Conservation (phyloP, 2,329 filamentous ascomycete genomes). For the Talaromyces sp. region DNA sequence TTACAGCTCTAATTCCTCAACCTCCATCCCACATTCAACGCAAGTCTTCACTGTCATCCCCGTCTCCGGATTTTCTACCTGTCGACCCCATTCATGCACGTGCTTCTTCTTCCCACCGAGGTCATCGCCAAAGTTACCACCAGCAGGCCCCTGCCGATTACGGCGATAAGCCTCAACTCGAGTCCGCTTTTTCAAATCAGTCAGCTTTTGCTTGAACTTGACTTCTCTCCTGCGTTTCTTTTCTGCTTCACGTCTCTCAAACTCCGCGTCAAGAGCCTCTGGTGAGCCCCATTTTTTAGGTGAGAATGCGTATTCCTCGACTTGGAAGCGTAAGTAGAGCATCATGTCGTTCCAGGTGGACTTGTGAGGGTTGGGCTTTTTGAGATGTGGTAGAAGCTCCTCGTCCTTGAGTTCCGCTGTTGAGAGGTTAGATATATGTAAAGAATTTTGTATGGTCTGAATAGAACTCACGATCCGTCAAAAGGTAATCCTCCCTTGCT, state of each 20-base stretch:
- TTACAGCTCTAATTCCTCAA: constrained; percentile 63
- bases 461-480: constrained; percentile 73
- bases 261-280: constrained; percentile 83
- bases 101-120: constrained; percentile 68
- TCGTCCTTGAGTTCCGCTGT: constrained; percentile 84
- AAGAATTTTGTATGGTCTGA: background rate
- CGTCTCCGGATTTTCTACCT: constrained; percentile 57
- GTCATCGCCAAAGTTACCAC: constrained; percentile 69
- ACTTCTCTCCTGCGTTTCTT: constrained; percentile 84
- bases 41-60: constrained; percentile 66
- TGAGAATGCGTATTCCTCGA: constrained; percentile 86
- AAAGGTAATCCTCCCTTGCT: constrained; percentile 87
- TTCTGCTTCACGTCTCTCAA: constrained; percentile 70
- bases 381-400: constrained; percentile 80
- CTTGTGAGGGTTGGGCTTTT: constrained; percentile 91
- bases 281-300: constrained; percentile 83
- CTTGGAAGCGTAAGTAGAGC: constrained; percentile 87
- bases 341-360: constrained; percentile 98
- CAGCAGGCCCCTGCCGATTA: constrained; percentile 53
- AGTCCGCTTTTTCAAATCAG: constrained; percentile 89
- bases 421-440: constrained; percentile 2
- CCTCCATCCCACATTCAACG: constrained; percentile 64
- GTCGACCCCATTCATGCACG: constrained; percentile 78
- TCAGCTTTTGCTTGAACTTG: constrained; percentile 85
- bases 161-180: constrained; percentile 84